Base-by-base conservation (phyloP, 345 rosid species). In the Luvunga scandens region DNA sequence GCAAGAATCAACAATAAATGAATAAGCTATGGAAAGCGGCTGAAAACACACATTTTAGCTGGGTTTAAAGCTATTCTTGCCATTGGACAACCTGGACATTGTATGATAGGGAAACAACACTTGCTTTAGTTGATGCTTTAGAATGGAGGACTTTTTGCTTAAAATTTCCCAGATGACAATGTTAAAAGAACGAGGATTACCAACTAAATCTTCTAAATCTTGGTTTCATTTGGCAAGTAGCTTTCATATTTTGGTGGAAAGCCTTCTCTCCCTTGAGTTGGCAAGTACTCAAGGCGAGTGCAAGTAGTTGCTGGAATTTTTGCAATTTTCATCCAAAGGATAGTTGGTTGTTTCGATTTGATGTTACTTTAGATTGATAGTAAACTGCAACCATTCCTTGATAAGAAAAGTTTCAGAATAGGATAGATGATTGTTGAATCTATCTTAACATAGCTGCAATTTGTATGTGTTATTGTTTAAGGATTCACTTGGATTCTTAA, bases 1-100 rank as follows among this genome's bases (percentile, higher is more conserved):
- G 98, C 91, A 94, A 82, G 81, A 93, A 87, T 84, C 97, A 87
- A 79, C 93, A 84, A 78, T 94, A 94, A 93, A 93, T 91, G 97
- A 91, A 88, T 79, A 91, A 83, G 84, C 79, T 90, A 71, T 82
- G 85, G 81, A 97, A 91, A 84, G 90, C 94, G 72, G 97, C 98
- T 82, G 97, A 93, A 80, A 83, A 75, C 72, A 78, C 88, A 64
- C 95, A 97, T 92, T 83, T 85, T 81, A 22, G 89, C 97, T 55
- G 97, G 98, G 68, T 92, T 97, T 62, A 91, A 86, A 83, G 92
- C 98, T 19, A 95, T 94, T 79, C 92, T 94, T 33, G 92, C 97
- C 48, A 73, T 94, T 76, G 98, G 98, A 56, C 98, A 5, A 4
- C n/a, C n/a, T n/a, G 38, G 38, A 34, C 97, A 94, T 83, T 86